Percentiles rank a stretch among this genome's conserved stretches.
phyloP scores from a whole-genome alignment of 495 filamentous ascomycete species.

The Articulospora tetracladia region DNA sequence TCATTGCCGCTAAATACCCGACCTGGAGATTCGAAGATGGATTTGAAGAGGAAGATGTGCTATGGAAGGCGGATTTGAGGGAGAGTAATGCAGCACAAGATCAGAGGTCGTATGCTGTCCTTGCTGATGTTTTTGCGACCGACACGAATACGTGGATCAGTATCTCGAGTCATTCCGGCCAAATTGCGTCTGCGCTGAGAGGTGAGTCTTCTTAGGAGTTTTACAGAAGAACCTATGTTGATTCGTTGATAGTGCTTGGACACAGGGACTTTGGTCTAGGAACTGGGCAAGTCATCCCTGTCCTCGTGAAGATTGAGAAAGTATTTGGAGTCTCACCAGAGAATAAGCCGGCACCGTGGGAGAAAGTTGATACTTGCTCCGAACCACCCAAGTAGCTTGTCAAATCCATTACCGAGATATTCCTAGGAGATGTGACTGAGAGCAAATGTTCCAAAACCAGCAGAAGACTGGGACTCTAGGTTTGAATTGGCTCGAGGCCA shows the following conservation, averaged over 20 bases:
- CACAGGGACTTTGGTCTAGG: constrained; percentile 57
- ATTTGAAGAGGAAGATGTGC: constrained; percentile 58
- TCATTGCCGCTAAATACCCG: constrained; percentile 56
- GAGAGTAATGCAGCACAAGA: constrained; percentile 54
- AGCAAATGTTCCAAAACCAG: no score
- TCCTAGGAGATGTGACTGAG: neutral
- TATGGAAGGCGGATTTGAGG: constrained; percentile 53
- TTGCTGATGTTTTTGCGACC: constrained; percentile 60
- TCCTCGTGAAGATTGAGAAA: constrained; percentile 52
- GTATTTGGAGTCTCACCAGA: constrained; percentile 5
- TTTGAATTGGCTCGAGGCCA: no score
- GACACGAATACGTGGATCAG: constrained; percentile 61
- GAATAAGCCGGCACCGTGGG: constrained; percentile 3
- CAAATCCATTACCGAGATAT: no score
- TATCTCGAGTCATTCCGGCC: constrained; percentile 65
- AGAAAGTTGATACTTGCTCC: neutral
- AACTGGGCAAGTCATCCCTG: constrained; percentile 69
- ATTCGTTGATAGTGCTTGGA: constrained; percentile 37
- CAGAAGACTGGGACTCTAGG: no score
- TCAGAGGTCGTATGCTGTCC: constrained; percentile 44
- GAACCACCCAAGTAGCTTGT: constrained; percentile 9
- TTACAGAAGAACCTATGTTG: no score
- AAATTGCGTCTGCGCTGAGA: constrained; percentile 54
- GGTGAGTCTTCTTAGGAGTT: constrained; percentile 30
- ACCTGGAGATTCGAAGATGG: constrained; percentile 55